A percentile compares a stretch with the other conserved stretches of the same genome.
These are phyloP conservation scores for Saposhnikovia divaricata DNA, from an alignment of 129 eudicot species.

Conservation along the genomic window DNA sequence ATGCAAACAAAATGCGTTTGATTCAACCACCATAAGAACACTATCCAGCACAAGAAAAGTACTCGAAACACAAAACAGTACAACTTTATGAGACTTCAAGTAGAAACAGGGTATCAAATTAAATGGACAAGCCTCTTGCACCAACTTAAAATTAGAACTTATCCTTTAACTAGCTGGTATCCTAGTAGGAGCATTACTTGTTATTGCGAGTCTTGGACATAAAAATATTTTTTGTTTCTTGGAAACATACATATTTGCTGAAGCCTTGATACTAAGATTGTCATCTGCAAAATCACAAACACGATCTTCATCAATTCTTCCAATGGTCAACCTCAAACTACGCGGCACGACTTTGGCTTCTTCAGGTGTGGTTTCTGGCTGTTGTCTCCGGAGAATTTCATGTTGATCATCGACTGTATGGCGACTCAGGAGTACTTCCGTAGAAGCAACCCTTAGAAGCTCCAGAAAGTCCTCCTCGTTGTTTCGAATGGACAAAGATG, in stretches of 20 bases:
- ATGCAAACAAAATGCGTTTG: neutral
- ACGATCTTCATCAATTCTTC: constrained; percentile 39
- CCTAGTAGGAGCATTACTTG: neutral
- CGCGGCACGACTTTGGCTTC: constrained; percentile 18
- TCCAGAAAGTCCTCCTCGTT: constrained; percentile 25
- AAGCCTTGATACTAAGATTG: neutral
- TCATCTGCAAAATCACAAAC: constrained; percentile 17
- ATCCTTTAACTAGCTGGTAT: neutral
- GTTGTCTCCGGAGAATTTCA: constrained; percentile 7
- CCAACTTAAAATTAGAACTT: neutral
- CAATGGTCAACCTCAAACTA: constrained; percentile 19
- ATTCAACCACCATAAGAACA: neutral
- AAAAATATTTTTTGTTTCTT: constrained; percentile 15
- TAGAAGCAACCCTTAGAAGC: constrained; percentile 30
- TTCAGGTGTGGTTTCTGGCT: neutral
- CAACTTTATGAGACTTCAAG: too few species aligned
- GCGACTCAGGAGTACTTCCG: constrained; percentile 1
- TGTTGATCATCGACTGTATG: neutral
- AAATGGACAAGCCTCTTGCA: neutral
- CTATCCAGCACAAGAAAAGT: neutral
- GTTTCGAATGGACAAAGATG: constrained; percentile 6
- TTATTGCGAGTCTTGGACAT: neutral
- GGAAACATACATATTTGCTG: neutral
- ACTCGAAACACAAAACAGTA: neutral
- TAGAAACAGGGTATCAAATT: neutral